phyloP scores from a whole-genome alignment of 1,284 basidiomycete species.

The Golubevia pallescens region DNA sequence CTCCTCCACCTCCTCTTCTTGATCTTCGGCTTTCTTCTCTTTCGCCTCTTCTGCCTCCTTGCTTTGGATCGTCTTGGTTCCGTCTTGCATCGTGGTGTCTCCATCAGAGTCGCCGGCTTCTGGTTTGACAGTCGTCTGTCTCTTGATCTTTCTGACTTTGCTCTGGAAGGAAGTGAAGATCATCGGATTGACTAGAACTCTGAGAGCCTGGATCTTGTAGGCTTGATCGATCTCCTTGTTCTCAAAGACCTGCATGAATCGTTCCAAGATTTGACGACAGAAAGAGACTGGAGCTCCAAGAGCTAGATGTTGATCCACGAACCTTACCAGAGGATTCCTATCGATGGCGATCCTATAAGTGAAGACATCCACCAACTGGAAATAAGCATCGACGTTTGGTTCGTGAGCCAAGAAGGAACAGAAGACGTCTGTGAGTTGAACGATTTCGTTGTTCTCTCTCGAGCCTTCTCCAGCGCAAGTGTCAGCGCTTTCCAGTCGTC shows the following conservation, averaged over 20 bases:
- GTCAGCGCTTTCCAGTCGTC: conserved; percentile 43
- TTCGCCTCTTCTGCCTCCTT: neutral
- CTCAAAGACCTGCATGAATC: conserved; percentile 85
- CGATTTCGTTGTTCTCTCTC: conserved; percentile 75
- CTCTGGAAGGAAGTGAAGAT: conserved; percentile 75
- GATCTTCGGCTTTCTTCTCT: conserved; percentile 21
- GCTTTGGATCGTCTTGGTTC: conserved; percentile 5
- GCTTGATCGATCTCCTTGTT: conserved; percentile 73
- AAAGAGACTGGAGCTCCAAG: conserved; percentile 70
- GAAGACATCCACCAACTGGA: conserved; percentile 85
- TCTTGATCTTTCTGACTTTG: conserved; percentile 62
- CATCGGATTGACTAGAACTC: conserved; percentile 86
- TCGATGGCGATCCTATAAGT: conserved; percentile 83
- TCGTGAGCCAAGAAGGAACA: conserved; percentile 68
- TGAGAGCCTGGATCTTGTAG: conserved; percentile 85
- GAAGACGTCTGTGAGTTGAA: conserved; percentile 74
- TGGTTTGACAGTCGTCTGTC: conserved; percentile 61
- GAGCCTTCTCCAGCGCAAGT: conserved; percentile 43
- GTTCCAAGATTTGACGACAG: conserved; percentile 80
- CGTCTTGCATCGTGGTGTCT: conserved; percentile 9
- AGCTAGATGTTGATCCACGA: conserved; percentile 86
- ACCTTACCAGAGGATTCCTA: conserved; percentile 79
- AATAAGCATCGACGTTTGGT: conserved; percentile 82
- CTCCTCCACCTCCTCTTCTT: conserved; percentile 60
- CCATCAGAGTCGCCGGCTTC: conserved; percentile 2